phyloP scores from a whole-genome alignment of 1,284 basidiomycete genomes.

The Rhizoctonia solani region DNA sequence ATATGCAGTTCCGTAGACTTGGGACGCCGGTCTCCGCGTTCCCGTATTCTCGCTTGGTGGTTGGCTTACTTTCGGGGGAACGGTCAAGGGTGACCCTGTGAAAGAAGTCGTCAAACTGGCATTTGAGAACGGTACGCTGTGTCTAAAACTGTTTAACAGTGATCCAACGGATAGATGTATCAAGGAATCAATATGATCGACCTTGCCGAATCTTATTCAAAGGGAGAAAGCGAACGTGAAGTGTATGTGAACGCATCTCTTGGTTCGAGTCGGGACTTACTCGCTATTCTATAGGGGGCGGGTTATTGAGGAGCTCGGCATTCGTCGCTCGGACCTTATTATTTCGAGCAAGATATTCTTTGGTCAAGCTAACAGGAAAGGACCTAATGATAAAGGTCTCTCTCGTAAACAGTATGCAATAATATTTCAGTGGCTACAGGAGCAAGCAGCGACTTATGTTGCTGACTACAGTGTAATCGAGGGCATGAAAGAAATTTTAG shows the following conservation, averaged over 20 bases:
- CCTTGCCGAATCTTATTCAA: slow-evolving; percentile 54
- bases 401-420: slow-evolving; percentile 49
- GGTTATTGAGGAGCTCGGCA: slow-evolving; percentile 53
- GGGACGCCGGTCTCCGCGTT: slow-evolving; percentile 74
- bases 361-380: slow-evolving; percentile 47
- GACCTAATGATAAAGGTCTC: slow-evolving; percentile 45
- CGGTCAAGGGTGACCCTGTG: slow-evolving; percentile 70
- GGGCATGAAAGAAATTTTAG: slow-evolving; percentile 68
- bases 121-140: slow-evolving; percentile 37
- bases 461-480: slow-evolving; percentile 57
- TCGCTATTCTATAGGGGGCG: slow-evolving; percentile 44
- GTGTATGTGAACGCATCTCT: slow-evolving; percentile 42
- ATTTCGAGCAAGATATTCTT: slow-evolving; percentile 55
- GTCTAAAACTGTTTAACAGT: neutral
- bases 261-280: neutral
- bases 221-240: slow-evolving; percentile 48
- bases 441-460: neutral
- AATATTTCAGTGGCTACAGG: neutral
- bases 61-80: slow-evolving; percentile 74
- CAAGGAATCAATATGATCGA: slow-evolving; percentile 53
- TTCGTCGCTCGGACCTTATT: slow-evolving; percentile 53
- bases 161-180: neutral
- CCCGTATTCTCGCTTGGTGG: slow-evolving; percentile 76
- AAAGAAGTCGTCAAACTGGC: slow-evolving; percentile 49
- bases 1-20: slow-evolving; percentile 74